phyloP scores from a whole-genome alignment of 768 basidiomycete species.

The Tephrocybe sp. region DNA sequence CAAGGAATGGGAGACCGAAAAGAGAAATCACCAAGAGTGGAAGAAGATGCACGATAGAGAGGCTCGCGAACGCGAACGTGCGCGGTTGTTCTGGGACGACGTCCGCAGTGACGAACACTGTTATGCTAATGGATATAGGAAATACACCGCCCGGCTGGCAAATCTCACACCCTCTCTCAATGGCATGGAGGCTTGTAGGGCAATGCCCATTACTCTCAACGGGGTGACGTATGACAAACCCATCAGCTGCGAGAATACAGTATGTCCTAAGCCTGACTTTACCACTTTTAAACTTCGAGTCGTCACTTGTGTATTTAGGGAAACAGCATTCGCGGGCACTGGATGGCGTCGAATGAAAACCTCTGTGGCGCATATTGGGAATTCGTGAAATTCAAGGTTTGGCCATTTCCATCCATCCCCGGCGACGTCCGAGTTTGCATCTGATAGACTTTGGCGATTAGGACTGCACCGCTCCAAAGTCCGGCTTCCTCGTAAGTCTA shows the following conservation, averaged over 20 bases:
- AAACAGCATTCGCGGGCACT: conserved; percentile 4
- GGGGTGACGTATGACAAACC: conserved; percentile 14
- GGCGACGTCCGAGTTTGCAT: neutral
- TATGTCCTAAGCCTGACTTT: neutral
- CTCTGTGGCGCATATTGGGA: conserved; percentile 13
- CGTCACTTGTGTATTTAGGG: neutral
- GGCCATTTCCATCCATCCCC: neutral
- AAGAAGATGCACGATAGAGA: conserved; percentile 7
- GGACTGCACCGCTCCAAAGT: conserved; percentile 11
- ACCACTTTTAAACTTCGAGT: neutral
- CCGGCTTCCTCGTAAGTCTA: conserved; percentile 9
- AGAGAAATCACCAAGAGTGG: conserved; percentile 2
- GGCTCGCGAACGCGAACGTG: conserved; percentile 7
- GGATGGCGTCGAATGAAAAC: conserved; percentile 9
- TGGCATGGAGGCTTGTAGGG: conserved; percentile 17
- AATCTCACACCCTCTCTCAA: conserved; percentile 14
- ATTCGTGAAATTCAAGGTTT: conserved; percentile 8
- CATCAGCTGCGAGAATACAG: conserved; percentile 14
- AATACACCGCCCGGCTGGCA: conserved; percentile 13
- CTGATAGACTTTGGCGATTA: neutral
- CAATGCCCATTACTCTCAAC: conserved; percentile 14
- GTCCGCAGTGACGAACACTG: conserved; percentile 12
- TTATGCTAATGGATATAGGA: conserved; percentile 1
- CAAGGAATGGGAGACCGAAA: neutral
- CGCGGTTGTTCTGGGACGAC: conserved; percentile 17